Evolutionary conservation across 2,329 filamentous ascomycete species (phyloP).

Genomic region (Ophiostoma sp.): DNA sequence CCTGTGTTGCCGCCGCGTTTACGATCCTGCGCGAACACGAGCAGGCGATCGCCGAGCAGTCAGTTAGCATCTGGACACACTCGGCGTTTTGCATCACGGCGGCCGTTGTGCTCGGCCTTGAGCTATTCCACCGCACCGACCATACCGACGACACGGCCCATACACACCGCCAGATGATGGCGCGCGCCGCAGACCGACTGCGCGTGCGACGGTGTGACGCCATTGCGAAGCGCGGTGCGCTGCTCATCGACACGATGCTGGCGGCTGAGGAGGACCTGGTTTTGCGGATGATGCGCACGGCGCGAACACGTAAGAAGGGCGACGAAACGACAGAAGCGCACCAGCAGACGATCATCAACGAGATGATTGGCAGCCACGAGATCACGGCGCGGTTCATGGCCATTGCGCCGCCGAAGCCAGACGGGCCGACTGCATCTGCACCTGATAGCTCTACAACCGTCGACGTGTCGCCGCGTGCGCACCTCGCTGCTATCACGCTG

Average conservation of each 20-base stretch:
- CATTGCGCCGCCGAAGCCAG: not conserved
- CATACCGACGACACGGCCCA: slow-evolving; percentile 24
- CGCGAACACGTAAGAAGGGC: slow-evolving; percentile 12
- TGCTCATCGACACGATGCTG: slow-evolving; percentile 26
- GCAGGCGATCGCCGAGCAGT: slow-evolving; percentile 20
- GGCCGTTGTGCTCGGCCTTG: slow-evolving; percentile 26
- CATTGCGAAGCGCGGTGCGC: slow-evolving; percentile 19
- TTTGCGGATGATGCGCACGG: slow-evolving; percentile 24
- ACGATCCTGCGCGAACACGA: slow-evolving; percentile 32
- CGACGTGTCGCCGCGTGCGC: not conserved
- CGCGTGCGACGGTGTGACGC: slow-evolving; percentile 17
- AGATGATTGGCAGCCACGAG: not conserved
- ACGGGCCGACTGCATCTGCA: not conserved
- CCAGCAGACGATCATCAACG: not conserved
- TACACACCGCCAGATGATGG: slow-evolving; percentile 24
- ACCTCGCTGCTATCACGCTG: not conserved
- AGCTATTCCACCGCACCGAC: slow-evolving; percentile 26
- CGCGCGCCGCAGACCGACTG: slow-evolving; percentile 22
- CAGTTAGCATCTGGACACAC: slow-evolving; percentile 29
- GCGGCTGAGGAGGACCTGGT: slow-evolving; percentile 27
- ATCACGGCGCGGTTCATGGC: not conserved
- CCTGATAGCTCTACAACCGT: not conserved
- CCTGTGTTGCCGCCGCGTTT: slow-evolving; percentile 29
- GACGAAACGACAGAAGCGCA: not conserved
- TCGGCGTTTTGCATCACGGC: slow-evolving; percentile 29